A percentile compares a stretch with the other conserved stretches of the same genome.
These are phyloP conservation scores for Ligustrum vulgare DNA, from an alignment of 257 asterid species.

Conservation along the genomic window DNA sequence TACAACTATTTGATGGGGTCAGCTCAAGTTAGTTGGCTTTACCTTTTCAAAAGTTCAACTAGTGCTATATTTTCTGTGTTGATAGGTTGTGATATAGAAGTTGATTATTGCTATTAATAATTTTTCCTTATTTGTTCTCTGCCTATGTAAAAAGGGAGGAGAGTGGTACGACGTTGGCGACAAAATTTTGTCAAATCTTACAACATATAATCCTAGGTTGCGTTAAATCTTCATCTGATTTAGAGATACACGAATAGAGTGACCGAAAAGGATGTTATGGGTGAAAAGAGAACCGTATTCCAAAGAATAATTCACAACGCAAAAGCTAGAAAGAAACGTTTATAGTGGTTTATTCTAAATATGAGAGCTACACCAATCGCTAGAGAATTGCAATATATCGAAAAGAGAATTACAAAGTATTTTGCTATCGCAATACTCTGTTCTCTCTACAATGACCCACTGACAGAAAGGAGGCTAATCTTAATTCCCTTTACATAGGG, in stretches of 20 bases:
- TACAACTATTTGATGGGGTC: slow-evolving; percentile 17
- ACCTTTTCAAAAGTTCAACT: slow-evolving; percentile 20
- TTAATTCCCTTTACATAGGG: not conserved
- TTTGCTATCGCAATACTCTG: not conserved
- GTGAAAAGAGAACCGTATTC: not conserved
- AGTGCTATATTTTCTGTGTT: slow-evolving; percentile 17
- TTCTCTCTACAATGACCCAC: not conserved
- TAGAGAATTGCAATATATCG: too few relatives aligned
- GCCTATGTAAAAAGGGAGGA: not conserved
- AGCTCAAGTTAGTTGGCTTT: slow-evolving; percentile 27
- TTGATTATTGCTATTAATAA: slow-evolving; percentile 5
- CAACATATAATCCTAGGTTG: not conserved
- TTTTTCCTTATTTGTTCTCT: not conserved
- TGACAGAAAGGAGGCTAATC: not conserved
- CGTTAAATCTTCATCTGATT: not conserved
- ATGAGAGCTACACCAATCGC: not conserved
- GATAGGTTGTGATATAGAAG: slow-evolving; percentile 17
- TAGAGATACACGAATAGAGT: not conserved
- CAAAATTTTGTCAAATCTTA: not conserved
- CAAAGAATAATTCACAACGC: too few relatives aligned
- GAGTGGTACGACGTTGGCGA: not conserved
- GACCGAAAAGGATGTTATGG: not conserved
- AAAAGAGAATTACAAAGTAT: too few relatives aligned
- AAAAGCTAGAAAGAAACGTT: not conserved
- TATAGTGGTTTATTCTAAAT: too few relatives aligned